These are phyloP conservation scores for Neonectria magnoliae DNA, from an alignment of 2,329 filamentous ascomycete species.

Conservation along the genomic window DNA sequence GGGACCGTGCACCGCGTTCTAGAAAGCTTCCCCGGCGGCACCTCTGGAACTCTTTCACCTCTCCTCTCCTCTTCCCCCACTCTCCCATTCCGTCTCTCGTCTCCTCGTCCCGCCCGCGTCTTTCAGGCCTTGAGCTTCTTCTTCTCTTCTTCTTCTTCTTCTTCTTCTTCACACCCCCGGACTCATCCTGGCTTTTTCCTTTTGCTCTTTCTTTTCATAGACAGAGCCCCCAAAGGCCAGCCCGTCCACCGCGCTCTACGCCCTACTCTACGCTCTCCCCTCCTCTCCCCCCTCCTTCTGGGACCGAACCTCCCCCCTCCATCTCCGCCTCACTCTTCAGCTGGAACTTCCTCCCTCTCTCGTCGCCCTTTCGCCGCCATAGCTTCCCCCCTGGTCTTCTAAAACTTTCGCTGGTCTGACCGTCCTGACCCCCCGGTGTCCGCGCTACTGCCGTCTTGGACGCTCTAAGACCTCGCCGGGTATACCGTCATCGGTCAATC, in stretches of 20 bases:
- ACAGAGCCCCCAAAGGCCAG: neutral
- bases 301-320: neutral
- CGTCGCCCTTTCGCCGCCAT: conserved; percentile 4
- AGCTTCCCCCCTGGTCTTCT: neutral
- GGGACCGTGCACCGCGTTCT: conserved; percentile 42
- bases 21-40: conserved; percentile 45
- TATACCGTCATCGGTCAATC: conserved; percentile 27
- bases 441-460: conserved; percentile 13
- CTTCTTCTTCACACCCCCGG: conserved; percentile 13
- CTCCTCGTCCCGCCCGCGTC: conserved; percentile 18
- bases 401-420: conserved; percentile 5
- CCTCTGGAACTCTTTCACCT: conserved; percentile 28
- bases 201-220: conserved; percentile 17
- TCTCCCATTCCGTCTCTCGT: conserved; percentile 23
- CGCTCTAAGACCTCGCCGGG: conserved; percentile 12
- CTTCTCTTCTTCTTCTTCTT: conserved; percentile 6
- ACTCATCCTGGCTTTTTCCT: conserved; percentile 27
- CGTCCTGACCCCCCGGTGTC: conserved; percentile 9
- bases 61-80: conserved; percentile 24
- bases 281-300: conserved; percentile 17
- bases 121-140: conserved; percentile 22
- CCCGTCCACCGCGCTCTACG: neutral
- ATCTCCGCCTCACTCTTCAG: neutral
- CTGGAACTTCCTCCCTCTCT: neutral
- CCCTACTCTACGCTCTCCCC: conserved; percentile 2